Base-by-base conservation (phyloP, 768 basidiomycete genomes). In the Clavulina sp. region DNA sequence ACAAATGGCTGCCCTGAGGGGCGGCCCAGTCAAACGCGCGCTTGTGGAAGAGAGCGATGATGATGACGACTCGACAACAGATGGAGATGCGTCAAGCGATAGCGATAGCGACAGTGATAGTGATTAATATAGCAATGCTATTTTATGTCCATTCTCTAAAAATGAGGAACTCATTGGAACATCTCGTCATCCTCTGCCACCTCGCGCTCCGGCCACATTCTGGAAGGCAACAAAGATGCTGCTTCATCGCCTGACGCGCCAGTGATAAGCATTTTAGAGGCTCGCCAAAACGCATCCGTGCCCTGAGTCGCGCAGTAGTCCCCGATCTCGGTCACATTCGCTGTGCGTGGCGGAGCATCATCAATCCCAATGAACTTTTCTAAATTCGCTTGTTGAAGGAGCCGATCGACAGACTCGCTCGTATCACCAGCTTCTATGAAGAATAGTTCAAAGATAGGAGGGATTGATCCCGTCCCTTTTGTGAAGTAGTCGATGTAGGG, bases 1-100 rank as follows among this genome's bases (percentile, higher is more conserved):
- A 5, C 95, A 99, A 70, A 93, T 97, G 87, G 91, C 92, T 4
- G 78, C 80, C 41, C 88, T 99, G 87, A 78, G 84, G 41, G 92
- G 92, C 3, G 84, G 80, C 2, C 58, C 75, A 19, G 87, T 93
- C 54, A 95, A 88, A 74, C 81, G 77, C 61, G 65, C 60, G 21
- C 52, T 54, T 26, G 65, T 54, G 16, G 68, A 65, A 29, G 73
- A 60, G 21, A 77, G 75, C 38, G 74, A 72, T 44, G 69, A 70
- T 40, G 73, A 74, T 47, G 76, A 77, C 5, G 74, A 74, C 55
- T 71, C 69, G 54, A 69, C 66, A 43, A 70, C 68, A 38, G 72
- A 72, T 44, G 75, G 73, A 50, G 74, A 75, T 41, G 64, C 71
- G 56, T 70, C 69, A 48, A 59, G 60, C 46, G 74, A 70, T 41